Evolutionary conservation across 2,329 filamentous ascomycete genomes (phyloP), one percentile per base, ranked within the genome.

Genomic region (Beauveria pseudobassiana): DNA sequence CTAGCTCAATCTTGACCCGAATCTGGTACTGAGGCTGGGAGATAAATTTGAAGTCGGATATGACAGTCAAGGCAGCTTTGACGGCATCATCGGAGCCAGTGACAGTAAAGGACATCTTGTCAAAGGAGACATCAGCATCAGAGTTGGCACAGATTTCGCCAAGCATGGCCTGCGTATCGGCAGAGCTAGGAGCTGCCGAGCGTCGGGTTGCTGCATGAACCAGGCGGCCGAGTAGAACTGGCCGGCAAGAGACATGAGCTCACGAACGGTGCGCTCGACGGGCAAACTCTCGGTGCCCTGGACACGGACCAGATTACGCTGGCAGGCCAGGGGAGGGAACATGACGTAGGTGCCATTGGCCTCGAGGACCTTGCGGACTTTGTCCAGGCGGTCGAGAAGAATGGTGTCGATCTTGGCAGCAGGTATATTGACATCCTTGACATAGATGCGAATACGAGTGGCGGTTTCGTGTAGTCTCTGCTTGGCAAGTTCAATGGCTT

Each of bases 221-320:
- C 95, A 99, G 12, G 91, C 92, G 24, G 93, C 93, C 72, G 91
- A 95, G 77, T 99, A 99, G 75, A 98, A 99, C 77, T 99, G 95
- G 42, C 93, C 93, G 66, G 93, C 92, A 73, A 98, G 78, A 69
- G 89, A 88, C 93, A 99, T 97, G 66, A 99, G 88, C 75, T 98
- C 95, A 68, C 93, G 87, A 66, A 97, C 91, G 38, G 93, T 97
- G 51, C 95, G 88, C 78, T 99, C 95, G 14, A 97, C 91, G 70
- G 96, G 93, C 67, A 97, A 80, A 42, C 96, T 91, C 74, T 99
- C 95, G 0, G 89, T 90, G 63, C 93, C 95, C 74, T 98, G 95
- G 40, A 99, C 90, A 54, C 93, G 87, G 65, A 98, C 89, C 67
- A 91, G 82, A 67, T 87, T 91, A 63, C 89, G 89, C 73, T 93